Evolutionary conservation across 345 rosid species (phyloP).

Genomic region (Populus alba): DNA sequence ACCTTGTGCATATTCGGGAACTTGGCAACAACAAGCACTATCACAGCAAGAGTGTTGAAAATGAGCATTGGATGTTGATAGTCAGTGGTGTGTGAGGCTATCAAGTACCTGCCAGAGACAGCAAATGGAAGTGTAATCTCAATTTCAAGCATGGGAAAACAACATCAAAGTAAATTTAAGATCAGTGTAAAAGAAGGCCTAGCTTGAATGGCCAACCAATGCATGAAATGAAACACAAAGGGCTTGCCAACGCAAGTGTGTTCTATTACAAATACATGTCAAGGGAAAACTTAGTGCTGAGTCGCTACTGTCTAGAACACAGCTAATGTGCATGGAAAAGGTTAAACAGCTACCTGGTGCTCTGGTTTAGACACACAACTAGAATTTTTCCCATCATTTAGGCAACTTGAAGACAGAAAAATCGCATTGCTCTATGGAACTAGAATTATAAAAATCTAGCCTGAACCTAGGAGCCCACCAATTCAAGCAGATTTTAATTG

Average conservation of each 20-base stretch:
- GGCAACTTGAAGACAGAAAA: not conserved
- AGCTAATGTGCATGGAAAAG: not conserved
- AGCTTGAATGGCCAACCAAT: not conserved
- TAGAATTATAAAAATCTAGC: not conserved
- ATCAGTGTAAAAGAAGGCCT: not conserved
- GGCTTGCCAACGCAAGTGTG: not conserved
- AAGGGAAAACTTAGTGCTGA: not conserved
- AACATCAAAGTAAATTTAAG: not conserved
- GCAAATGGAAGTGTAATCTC: not conserved
- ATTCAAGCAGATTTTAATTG: not conserved
- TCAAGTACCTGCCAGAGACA: constrained; percentile 63
- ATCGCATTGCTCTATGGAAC: not conserved
- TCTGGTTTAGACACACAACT: not conserved
- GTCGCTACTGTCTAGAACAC: not conserved
- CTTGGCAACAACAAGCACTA: constrained; percentile 89
- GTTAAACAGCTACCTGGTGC: not conserved
- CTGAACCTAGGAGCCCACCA: not conserved
- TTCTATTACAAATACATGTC: not conserved
- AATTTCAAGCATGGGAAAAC: not conserved
- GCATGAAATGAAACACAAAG: not conserved
- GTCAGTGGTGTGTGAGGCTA: constrained; percentile 96
- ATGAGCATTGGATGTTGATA: constrained; percentile 91
- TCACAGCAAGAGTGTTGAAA: constrained; percentile 79
- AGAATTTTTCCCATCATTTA: not conserved
- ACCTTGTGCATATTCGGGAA: constrained; percentile 99